Base-by-base conservation (phyloP, 305 asterid species). In the Solanum chacoense region DNA sequence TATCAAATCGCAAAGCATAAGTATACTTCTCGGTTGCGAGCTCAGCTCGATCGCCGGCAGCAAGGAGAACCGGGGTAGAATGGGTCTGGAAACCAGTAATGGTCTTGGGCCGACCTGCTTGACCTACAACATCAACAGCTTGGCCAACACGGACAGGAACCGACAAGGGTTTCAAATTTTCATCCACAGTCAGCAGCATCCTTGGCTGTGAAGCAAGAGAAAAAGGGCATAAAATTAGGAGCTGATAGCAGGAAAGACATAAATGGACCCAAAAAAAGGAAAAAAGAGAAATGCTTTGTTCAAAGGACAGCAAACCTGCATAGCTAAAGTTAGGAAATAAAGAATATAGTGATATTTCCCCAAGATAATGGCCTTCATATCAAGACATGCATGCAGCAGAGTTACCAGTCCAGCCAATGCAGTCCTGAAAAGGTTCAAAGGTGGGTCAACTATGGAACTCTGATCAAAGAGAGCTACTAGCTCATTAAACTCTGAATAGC, bases 31-130 rank as follows among this genome's bases (percentile, higher is more conserved):
- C 99, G 0, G 99, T 95, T 71, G 99, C 99, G 9, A 97, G 98
- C 93, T 97, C 99, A 7, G 99, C 99, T 89, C 99, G 93, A 90
- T 97, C 99, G 29, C 99, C 99, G 16, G 98, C 99, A 42, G 99
- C 91, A 50, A 97, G 93, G 77, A 97, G 98, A 77, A 97, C 99
- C 0, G 99, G 99, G 40, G 99, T 97, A 5, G 98, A 93, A 91
- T 96, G 98, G n/a, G 98, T 97, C 91, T 95, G 99, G 94, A 96
- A 96, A 7, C 98, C 99, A 3, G 99, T 97, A 8, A 97, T 97
- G 87, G 99, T 97, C 94, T 95, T 96, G 79, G 99, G 99, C 28
- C 99, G 98, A 87, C 98, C 99, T 1, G 99, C 98, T 89, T 95
- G 99, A 63, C 99, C 99, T 12, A 96, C 98, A 28, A 95, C 98